Evolutionary conservation across 192 early-diverging fungal genomes (phyloP).

Genomic region (Rhizoclosmatium sp.): DNA sequence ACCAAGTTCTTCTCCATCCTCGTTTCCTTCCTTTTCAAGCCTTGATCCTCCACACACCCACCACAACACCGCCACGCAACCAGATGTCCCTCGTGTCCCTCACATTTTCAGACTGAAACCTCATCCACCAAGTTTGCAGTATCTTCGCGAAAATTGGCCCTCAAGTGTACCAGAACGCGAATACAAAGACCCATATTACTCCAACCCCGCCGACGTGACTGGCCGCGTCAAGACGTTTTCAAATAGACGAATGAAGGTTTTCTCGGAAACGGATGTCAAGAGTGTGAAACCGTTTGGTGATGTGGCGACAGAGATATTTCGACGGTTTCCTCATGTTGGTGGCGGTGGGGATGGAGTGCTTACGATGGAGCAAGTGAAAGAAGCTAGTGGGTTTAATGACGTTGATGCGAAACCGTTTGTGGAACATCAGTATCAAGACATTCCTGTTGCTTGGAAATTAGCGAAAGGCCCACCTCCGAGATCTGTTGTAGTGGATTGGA

Average conservation of each 20-base stretch:
- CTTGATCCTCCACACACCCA: neutral
- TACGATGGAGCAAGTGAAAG: constrained; percentile 20
- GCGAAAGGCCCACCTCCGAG: constrained; percentile 51
- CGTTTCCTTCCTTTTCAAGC: neutral
- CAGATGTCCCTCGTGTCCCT: neutral
- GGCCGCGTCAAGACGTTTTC: constrained; percentile 58
- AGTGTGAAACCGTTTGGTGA: neutral
- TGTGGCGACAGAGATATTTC: neutral
- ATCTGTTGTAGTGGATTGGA: constrained; percentile 47
- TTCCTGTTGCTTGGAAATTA: constrained; percentile 43
- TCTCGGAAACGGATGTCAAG: constrained; percentile 30
- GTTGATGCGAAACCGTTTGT: constrained; percentile 12
- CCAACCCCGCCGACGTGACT: constrained; percentile 66
- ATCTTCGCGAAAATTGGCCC: constrained; percentile 47
- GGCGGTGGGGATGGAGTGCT: neutral
- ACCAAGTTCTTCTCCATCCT: neutral
- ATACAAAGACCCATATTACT: constrained; percentile 70
- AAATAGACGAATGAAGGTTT: constrained; percentile 65
- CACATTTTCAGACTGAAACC: constrained; percentile 39
- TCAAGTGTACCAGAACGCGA: constrained; percentile 45
- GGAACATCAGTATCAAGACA: neutral
- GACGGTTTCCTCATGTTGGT: constrained; percentile 1
- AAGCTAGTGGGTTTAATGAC: neutral
- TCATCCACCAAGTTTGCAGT: constrained; percentile 49
- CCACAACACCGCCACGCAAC: neutral